Evolutionary conservation across 2,329 filamentous ascomycete genomes (phyloP).

Genomic region (Exophiala mesophila): DNA sequence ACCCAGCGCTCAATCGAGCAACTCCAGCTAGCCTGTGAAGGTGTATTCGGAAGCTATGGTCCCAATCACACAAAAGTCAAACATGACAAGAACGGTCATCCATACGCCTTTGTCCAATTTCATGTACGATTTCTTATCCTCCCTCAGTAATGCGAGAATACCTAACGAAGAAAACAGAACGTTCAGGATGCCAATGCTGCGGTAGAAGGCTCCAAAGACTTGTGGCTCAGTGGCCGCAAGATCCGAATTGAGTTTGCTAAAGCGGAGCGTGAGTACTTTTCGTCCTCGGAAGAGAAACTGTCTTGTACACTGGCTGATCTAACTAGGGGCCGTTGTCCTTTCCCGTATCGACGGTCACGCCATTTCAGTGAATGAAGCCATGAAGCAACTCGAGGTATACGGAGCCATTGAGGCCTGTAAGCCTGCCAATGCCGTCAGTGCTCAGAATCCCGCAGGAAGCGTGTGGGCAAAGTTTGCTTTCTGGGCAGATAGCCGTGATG

Average conservation of each 20-base stretch:
- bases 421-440: slow-evolving; percentile 11
- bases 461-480: slow-evolving; percentile 25
- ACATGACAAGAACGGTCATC: slow-evolving; percentile 32
- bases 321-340: slow-evolving; percentile 23
- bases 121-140: slow-evolving; percentile 28
- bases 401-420: slow-evolving; percentile 20
- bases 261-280: slow-evolving; percentile 23
- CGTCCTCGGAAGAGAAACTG: background rate
- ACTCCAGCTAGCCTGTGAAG: slow-evolving; percentile 29
- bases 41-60: slow-evolving; percentile 31
- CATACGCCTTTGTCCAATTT: slow-evolving; percentile 38
- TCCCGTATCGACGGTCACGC: slow-evolving; percentile 16
- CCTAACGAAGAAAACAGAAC: slow-evolving; percentile 23
- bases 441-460: slow-evolving; percentile 7
- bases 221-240: slow-evolving; percentile 22
- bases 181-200: slow-evolving; percentile 30
- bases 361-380: slow-evolving; percentile 21
- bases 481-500: slow-evolving; percentile 26
- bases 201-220: slow-evolving; percentile 11
- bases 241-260: slow-evolving; percentile 24
- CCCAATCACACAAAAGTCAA: slow-evolving; percentile 35
- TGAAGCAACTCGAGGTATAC: slow-evolving; percentile 17
- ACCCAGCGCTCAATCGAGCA: slow-evolving; percentile 28
- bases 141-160: background rate
- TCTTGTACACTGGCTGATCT: slow-evolving; percentile 4